Evolutionary conservation across 176 grass and related monocot genomes (phyloP).

Genomic region (Carex parvula): DNA sequence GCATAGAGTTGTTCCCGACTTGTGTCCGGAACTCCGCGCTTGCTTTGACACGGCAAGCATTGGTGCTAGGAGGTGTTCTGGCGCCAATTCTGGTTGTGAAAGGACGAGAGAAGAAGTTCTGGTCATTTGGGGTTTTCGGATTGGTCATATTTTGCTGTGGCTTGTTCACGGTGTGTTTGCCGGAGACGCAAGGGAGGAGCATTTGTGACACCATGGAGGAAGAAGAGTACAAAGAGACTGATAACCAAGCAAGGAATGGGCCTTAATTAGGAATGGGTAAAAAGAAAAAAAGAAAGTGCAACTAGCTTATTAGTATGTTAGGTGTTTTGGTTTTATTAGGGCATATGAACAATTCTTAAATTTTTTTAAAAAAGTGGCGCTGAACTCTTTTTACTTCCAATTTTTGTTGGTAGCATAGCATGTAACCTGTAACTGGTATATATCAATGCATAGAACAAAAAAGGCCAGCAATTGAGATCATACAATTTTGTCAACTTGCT

Average conservation of each 20-base stretch:
- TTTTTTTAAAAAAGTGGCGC: background rate
- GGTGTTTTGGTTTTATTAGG: background rate
- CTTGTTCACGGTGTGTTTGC: constrained; percentile 44
- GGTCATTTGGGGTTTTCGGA: constrained; percentile 76
- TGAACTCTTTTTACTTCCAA: background rate
- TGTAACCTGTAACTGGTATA: background rate
- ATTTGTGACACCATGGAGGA: constrained; percentile 95
- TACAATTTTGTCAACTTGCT: background rate
- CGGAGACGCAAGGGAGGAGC: constrained; percentile 63
- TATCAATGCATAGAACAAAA: background rate
- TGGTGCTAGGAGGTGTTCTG: constrained; percentile 61
- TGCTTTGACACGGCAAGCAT: constrained; percentile 51
- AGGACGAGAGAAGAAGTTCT: constrained; percentile 50
- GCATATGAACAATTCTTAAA: background rate
- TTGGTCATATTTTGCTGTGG: constrained; percentile 49
- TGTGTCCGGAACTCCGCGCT: constrained; percentile 77
- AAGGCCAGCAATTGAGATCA: background rate
- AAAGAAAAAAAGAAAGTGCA: background rate
- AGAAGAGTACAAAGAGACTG: constrained; percentile 53
- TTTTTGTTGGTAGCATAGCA: background rate
- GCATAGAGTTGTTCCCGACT: constrained; percentile 90
- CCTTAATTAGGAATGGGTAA: background rate
- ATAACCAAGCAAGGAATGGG: background rate
- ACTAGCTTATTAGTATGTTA: background rate
- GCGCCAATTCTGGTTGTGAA: constrained; percentile 66